Percentiles rank a stretch among this genome's conserved stretches.
These are phyloP conservation scores for Trametes villosa DNA, from an alignment of 768 basidiomycete species.

Conservation along the genomic window DNA sequence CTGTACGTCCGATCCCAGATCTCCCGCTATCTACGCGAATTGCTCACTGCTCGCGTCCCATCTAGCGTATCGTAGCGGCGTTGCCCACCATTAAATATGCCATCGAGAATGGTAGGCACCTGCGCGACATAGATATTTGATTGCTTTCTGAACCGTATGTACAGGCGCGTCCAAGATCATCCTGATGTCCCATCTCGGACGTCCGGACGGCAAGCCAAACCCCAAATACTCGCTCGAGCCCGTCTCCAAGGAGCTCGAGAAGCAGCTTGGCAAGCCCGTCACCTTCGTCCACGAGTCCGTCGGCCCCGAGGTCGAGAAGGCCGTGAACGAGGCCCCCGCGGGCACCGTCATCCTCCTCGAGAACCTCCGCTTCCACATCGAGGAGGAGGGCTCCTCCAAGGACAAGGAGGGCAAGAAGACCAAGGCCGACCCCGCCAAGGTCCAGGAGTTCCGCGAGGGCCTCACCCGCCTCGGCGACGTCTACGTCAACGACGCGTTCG, in stretches of 20 bases:
- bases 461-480: slow-evolving; percentile 94
- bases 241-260: slow-evolving; percentile 79
- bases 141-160: slow-evolving; percentile 3
- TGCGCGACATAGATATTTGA: background rate
- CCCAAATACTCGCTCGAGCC: slow-evolving; percentile 91
- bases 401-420: slow-evolving; percentile 94
- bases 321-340: slow-evolving; percentile 64
- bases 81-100: slow-evolving; percentile 95
- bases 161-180: slow-evolving; percentile 81
- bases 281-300: slow-evolving; percentile 86
- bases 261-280: slow-evolving; percentile 71
- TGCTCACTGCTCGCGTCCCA: background rate
- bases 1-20: slow-evolving; percentile 58
- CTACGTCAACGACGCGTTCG: slow-evolving; percentile 98
- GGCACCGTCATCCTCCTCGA: slow-evolving; percentile 90
- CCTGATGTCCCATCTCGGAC: slow-evolving; percentile 98
- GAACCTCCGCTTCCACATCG: slow-evolving; percentile 98
- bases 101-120: slow-evolving; percentile 69
- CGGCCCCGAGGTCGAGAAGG: slow-evolving; percentile 81
- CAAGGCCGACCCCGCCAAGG: slow-evolving; percentile 85
- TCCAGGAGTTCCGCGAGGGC: slow-evolving; percentile 82
- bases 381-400: slow-evolving; percentile 94
- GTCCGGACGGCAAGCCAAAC: slow-evolving; percentile 91
- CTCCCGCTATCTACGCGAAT: slow-evolving; percentile 11
- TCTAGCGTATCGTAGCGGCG: slow-evolving; percentile 94